Base-by-base conservation (phyloP, 2,329 filamentous ascomycete species). In the Dactylonectria macrodidyma region DNA sequence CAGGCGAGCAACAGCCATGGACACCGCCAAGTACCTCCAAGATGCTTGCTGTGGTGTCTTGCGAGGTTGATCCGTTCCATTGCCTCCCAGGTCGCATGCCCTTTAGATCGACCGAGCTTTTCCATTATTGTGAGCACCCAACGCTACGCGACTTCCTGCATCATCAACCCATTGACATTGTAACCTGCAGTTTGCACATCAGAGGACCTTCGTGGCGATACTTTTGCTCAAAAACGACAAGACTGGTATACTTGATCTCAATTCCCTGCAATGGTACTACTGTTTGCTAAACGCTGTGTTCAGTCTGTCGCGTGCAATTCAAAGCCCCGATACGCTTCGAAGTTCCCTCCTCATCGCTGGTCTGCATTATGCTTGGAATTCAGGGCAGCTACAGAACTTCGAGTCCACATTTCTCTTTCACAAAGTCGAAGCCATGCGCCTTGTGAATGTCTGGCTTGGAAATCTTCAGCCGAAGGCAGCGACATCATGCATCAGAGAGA, bases 1-100 rank as follows among this genome's bases (percentile, higher is more conserved):
- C 73, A 1, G 73, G 73, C 2, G 72, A 74, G 48, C 73, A 74
- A 56, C 61, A 71, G 36, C 68, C 72, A 3, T 74, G 72, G 72
- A 19, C 41, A 16, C 16, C 44, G 14, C 22, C 65, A 6, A 36
- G 38, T 5, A 26, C 61, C 5, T 22, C 11, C 8, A 26, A 47
- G 59, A 38, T 57, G 30, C n/a, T 56, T 12, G 19, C 56, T 34
- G 44, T 44, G 6, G 24, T 71, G n/a, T 50, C 70, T 3, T 48
- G n/a, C 16, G 41, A 47, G 14, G 22, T 66, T 12, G 65, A 69
- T 1, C 61, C 67, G 0, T 66, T 68, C 9, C 14, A 65, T 4
- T 62, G 61, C 12, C 52, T 73, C 2, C 60, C 71, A 2, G 72
- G 69, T 7, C 38, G 9, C 1, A 73, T 75, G 73, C 73, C 73